phyloP scores from a whole-genome alignment of 352 stramenopile species.

The Poterioochromonas sp. region DNA sequence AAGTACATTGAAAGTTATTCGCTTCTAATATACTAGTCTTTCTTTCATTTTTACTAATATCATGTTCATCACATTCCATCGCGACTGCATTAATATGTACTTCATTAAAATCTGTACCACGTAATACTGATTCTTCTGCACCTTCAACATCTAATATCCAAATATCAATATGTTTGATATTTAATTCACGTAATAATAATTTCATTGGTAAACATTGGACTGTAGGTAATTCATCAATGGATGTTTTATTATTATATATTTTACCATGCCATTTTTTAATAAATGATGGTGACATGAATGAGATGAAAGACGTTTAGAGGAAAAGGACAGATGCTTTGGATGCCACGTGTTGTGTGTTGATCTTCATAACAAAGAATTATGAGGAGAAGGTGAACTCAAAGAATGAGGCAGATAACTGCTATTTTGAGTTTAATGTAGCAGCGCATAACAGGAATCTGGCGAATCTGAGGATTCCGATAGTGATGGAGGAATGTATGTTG shows the following conservation, averaged over 20 bases:
- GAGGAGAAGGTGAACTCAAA: too few species aligned
- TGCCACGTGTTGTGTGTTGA: too few species aligned
- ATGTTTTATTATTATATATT: slow-evolving; percentile 5
- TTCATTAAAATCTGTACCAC: background rate
- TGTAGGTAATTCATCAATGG: background rate
- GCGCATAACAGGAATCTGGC: too few species aligned
- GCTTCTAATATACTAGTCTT: slow-evolving; percentile 7
- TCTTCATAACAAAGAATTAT: too few species aligned
- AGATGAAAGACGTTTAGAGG: too few species aligned
- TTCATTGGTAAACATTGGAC: slow-evolving; percentile 18
- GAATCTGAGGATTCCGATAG: too few species aligned
- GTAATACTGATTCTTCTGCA: background rate
- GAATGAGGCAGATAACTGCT: too few species aligned
- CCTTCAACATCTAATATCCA: slow-evolving; percentile 22
- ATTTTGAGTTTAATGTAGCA: too few species aligned
- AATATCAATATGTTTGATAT: slow-evolving; percentile 11
- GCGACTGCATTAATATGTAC: background rate
- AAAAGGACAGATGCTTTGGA: too few species aligned
- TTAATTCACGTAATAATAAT: background rate
- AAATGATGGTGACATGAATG: background rate
- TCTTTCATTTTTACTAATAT: background rate
- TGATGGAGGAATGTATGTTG: too few species aligned
- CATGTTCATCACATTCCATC: slow-evolving; percentile 4
- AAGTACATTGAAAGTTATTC: background rate
- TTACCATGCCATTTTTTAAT: slow-evolving; percentile 22